A percentile compares a stretch with the other conserved stretches of the same genome.
These are phyloP conservation scores for Brassica incana DNA, from an alignment of 345 rosid species.

Conservation along the genomic window DNA sequence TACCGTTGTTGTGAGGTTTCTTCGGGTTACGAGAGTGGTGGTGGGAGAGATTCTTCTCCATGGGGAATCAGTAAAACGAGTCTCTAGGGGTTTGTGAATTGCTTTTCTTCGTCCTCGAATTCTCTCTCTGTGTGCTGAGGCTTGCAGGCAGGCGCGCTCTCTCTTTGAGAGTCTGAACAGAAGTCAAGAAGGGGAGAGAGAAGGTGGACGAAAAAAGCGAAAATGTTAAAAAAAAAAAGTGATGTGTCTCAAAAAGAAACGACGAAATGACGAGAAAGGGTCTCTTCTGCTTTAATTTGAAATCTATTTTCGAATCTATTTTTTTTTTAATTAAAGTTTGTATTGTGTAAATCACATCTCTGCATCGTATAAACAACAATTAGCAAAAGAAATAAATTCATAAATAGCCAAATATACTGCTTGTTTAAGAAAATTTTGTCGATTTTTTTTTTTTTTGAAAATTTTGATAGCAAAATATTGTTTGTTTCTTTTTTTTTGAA, in stretches of 20 bases:
- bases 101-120: constrained; percentile 1
- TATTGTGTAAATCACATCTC: constrained; percentile 2
- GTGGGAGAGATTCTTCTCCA: constrained; percentile 61
- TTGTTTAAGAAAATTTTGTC: not conserved
- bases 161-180: constrained; percentile 27
- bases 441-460: too few relatives aligned
- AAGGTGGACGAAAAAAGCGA: not conserved
- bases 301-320: constrained; percentile 15
- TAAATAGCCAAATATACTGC: not conserved
- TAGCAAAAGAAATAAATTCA: too few relatives aligned
- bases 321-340: not conserved
- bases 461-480: too few relatives aligned
- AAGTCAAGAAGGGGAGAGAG: constrained; percentile 24
- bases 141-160: constrained; percentile 6
- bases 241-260: constrained; percentile 24
- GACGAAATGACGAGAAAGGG: constrained; percentile 36
- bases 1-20: constrained; percentile 36
- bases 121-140: constrained; percentile 14
- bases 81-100: constrained; percentile 34
- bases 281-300: constrained; percentile 38
- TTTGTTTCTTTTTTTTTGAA: too few relatives aligned
- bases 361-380: not conserved
- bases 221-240: constrained; percentile 18
- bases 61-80: constrained; percentile 34
- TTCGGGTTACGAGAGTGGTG: constrained; percentile 49